Conservation (phyloP, 129 eudicot genomes). For the Glebionis coronaria region DNA sequence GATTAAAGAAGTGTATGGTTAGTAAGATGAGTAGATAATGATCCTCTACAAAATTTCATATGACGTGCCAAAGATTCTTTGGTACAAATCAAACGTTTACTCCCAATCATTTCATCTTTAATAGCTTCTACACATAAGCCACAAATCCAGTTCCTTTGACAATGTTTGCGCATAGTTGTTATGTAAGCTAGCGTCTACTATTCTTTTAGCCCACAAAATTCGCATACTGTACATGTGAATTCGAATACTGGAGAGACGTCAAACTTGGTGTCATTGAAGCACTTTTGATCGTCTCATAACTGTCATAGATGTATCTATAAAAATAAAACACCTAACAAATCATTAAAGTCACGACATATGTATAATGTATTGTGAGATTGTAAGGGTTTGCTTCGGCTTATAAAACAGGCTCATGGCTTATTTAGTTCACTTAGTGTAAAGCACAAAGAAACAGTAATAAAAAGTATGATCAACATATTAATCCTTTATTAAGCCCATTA, state of each 20-base stretch:
- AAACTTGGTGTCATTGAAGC: slow-evolving; percentile 25
- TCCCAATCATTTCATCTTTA: slow-evolving; percentile 58
- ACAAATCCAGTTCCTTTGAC: slow-evolving; percentile 81
- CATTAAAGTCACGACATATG: no score
- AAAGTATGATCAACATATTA: no score
- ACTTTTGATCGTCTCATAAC: slow-evolving; percentile 46
- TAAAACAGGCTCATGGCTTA: no score
- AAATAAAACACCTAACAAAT: neutral
- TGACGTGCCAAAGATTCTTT: slow-evolving; percentile 75
- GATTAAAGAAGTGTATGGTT: slow-evolving; percentile 65
- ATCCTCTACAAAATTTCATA: slow-evolving; percentile 48
- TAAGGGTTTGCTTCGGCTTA: no score
- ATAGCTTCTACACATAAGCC: slow-evolving; percentile 83
- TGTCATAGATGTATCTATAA: slow-evolving; percentile 43
- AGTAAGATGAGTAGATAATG: slow-evolving; percentile 46
- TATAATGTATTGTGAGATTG: no score
- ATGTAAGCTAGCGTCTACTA: slow-evolving; percentile 74
- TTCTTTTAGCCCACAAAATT: slow-evolving; percentile 83
- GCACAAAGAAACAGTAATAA: no score
- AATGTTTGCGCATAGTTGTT: slow-evolving; percentile 54
- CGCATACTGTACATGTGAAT: slow-evolving; percentile 56
- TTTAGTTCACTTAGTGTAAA: no score
- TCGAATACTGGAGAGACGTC: slow-evolving; percentile 29
- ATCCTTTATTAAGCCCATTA: no score
- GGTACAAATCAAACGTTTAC: slow-evolving; percentile 53